Evolutionary conservation across 2,329 filamentous ascomycete genomes (phyloP).

Genomic region (Helotiales sp.): DNA sequence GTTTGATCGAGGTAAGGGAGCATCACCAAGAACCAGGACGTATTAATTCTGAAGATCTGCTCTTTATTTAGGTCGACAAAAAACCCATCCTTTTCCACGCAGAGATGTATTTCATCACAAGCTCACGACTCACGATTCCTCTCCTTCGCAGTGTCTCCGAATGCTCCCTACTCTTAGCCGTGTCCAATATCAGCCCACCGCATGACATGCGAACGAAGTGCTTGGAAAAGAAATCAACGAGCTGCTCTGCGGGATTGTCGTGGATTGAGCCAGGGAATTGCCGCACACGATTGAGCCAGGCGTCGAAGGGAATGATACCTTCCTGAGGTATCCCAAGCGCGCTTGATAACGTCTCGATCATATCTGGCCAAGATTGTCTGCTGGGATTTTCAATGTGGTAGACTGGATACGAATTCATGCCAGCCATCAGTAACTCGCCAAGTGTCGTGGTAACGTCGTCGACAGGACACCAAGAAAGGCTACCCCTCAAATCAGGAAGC

Average conservation of each 20-base stretch:
- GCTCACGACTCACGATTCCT: conserved; percentile 37
- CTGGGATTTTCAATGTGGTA: conserved; percentile 49
- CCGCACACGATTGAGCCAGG: conserved; percentile 42
- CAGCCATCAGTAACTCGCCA: conserved; percentile 35
- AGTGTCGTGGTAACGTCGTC: conserved; percentile 40
- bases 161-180: conserved; percentile 36
- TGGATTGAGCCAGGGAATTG: conserved; percentile 15
- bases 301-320: conserved; percentile 39
- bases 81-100: conserved; percentile 38
- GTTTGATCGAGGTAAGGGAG: too few species aligned
- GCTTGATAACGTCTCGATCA: conserved; percentile 37
- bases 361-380: conserved; percentile 41
- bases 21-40: too few species aligned
- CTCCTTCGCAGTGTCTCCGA: conserved; percentile 37
- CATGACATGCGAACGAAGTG: conserved; percentile 46
- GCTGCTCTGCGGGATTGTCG: conserved; percentile 34
- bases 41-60: too few species aligned
- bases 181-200: conserved; percentile 44
- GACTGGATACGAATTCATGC: conserved; percentile 32
- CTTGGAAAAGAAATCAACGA: conserved; percentile 37
- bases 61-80: too few species aligned
- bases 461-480: conserved; percentile 48
- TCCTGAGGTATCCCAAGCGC: conserved; percentile 34
- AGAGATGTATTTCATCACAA: conserved; percentile 37
- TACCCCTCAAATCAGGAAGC: conserved; percentile 43